A percentile compares a stretch with the other conserved stretches of the same genome.
These are phyloP conservation scores for Scytalidium sp. DNA, from an alignment of 2,329 filamentous ascomycete species.

Conservation along the genomic window DNA sequence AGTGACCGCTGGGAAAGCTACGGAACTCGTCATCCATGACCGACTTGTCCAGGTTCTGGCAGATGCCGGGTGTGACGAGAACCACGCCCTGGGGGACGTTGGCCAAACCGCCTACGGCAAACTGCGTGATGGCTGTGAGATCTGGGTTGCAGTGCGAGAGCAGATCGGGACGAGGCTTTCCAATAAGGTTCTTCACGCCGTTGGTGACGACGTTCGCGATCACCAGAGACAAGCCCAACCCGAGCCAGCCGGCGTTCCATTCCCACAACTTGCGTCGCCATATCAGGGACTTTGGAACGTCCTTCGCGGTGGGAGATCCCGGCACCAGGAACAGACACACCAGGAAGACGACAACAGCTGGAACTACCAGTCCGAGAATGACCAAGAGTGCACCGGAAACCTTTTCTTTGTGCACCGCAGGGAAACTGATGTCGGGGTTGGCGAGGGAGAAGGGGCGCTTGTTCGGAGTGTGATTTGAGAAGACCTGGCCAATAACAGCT, in stretches of 20 bases:
- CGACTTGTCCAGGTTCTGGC: slow-evolving; percentile 58
- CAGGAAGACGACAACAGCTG: slow-evolving; percentile 65
- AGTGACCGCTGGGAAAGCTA: slow-evolving; percentile 77
- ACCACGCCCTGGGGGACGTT: slow-evolving; percentile 51
- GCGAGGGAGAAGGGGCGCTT: slow-evolving; percentile 68
- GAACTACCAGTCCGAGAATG: slow-evolving; percentile 60
- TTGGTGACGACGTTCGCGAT: slow-evolving; percentile 78
- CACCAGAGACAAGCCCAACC: slow-evolving; percentile 69
- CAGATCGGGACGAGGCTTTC: slow-evolving; percentile 62
- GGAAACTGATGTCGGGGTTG: slow-evolving; percentile 76
- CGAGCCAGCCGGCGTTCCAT: slow-evolving; percentile 81
- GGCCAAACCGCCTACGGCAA: slow-evolving; percentile 60
- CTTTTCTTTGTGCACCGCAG: slow-evolving; percentile 67
- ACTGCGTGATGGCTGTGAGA: slow-evolving; percentile 54
- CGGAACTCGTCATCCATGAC: slow-evolving; percentile 78
- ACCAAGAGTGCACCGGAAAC: slow-evolving; percentile 65
- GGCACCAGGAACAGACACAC: slow-evolving; percentile 71
- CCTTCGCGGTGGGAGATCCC: slow-evolving; percentile 61
- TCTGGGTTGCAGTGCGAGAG: slow-evolving; percentile 75
- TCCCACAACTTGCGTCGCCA: slow-evolving; percentile 90
- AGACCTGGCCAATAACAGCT: slow-evolving; percentile 54
- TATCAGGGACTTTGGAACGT: slow-evolving; percentile 61
- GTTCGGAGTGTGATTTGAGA: slow-evolving; percentile 60
- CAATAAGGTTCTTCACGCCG: slow-evolving; percentile 74
- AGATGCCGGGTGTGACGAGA: slow-evolving; percentile 75